Percentiles rank a stretch among this genome's conserved stretches.
These are phyloP conservation scores for Chrysoporthe puriensis DNA, from an alignment of 2,329 filamentous ascomycete species.

Conservation along the genomic window DNA sequence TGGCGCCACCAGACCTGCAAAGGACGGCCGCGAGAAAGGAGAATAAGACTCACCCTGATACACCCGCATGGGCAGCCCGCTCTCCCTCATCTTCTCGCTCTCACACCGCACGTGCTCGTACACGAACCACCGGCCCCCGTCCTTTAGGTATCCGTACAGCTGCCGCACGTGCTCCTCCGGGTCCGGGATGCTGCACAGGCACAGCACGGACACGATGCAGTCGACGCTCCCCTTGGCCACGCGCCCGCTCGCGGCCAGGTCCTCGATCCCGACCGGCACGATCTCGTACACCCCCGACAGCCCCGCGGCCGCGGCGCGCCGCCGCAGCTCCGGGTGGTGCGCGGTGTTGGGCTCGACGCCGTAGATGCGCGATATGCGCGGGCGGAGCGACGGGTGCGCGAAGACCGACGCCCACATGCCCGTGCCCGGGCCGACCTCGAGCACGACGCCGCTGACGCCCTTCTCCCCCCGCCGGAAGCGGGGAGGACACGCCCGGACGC, in stretches of 20 bases:
- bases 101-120: conserved; percentile 61
- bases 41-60: conserved; percentile 54
- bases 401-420: conserved; percentile 65
- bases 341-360: conserved; percentile 66
- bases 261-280: conserved; percentile 65
- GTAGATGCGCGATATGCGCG: conserved; percentile 52
- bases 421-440: conserved; percentile 52
- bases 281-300: conserved; percentile 63
- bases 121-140: conserved; percentile 65
- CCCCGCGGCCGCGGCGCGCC: conserved; percentile 53
- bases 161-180: conserved; percentile 58
- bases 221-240: conserved; percentile 58
- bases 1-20: too few species aligned
- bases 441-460: conserved; percentile 51
- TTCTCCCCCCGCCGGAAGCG: conserved; percentile 20
- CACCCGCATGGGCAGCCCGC: conserved; percentile 43
- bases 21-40: not conserved
- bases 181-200: conserved; percentile 66
- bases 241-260: conserved; percentile 48
- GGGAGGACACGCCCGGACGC: conserved; percentile 36
- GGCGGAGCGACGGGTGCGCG: conserved; percentile 23
- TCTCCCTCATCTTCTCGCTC: conserved; percentile 31
- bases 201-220: conserved; percentile 63
- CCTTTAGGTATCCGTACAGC: conserved; percentile 61
- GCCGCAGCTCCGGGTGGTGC: conserved; percentile 52